Evolutionary conservation across 2,329 filamentous ascomycete species (phyloP), one percentile per base, ranked within the genome.

Genomic region (Colletotrichum filicis): DNA sequence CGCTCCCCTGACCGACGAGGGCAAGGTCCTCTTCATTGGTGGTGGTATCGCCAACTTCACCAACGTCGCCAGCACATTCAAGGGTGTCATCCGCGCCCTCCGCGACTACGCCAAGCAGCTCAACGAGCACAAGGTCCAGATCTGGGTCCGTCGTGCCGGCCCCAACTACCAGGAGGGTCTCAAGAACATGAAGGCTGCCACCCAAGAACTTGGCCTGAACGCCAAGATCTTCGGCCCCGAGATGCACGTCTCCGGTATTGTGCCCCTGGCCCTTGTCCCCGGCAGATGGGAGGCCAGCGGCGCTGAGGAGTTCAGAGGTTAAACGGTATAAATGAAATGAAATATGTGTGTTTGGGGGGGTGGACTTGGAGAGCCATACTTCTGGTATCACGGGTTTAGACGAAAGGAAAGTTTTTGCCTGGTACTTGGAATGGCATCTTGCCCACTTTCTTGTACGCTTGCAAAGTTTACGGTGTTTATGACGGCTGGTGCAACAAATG

Each of bases 11-110:
- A 89, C 91, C 85, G 90, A 94, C 74, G 93, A 98, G 81, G 97
- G 97, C 89, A 99, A 98, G 91, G 95, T 99, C 66, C 93, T 99
- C 77, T 99, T 99, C 91, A 98, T 99, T 78, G 97, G 97, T 85
- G 97, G 97, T 88, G 97, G 97, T 91, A 99, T 99, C 90, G 97
- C 97, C 90, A 99, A 99, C 93, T 99, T 99, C 89, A 99, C 97
- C 90, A 99, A 98, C 87, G 97, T 99, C 68, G 97, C 97, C 74
- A 97, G 94, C 79, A 99, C 97, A 76, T 99, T 99, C 93, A 99
- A 99, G 92, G 97, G 97, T 88, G 96, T 99, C 85, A 99, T 99
- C 84, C 93, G 95, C 79, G 97, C 97, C 74, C 91, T 99, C 77
- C 92, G 96, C 77, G 97, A 98, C 86, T 95, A 96, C 79, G 91